A percentile compares a stretch with the other conserved stretches of the same genome.
Conservation (phyloP, 352 stramenopile species). For the Globisporangium cylindrosporum region DNA sequence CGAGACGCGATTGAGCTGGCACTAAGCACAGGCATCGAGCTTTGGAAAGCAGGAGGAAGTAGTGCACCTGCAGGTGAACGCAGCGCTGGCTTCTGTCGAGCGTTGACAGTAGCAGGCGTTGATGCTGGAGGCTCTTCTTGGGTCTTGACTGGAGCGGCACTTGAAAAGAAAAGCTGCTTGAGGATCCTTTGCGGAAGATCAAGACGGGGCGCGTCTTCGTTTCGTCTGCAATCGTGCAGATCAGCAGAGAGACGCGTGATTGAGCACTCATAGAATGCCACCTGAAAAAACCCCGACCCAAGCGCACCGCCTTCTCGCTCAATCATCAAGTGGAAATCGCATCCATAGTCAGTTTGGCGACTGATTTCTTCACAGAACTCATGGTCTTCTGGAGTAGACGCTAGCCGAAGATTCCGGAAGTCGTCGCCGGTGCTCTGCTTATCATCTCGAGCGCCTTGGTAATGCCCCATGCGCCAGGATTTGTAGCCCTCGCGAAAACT, state of each 20-base stretch:
- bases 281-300: slow-evolving; percentile 80
- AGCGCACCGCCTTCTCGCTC: slow-evolving; percentile 43
- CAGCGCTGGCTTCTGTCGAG: slow-evolving; percentile 21
- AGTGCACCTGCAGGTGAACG: slow-evolving; percentile 17
- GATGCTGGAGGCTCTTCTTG: slow-evolving; percentile 20
- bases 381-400: slow-evolving; percentile 67
- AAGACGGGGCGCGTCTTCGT: slow-evolving; percentile 20
- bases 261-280: slow-evolving; percentile 87
- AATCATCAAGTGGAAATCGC: slow-evolving; percentile 80
- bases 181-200: slow-evolving; percentile 47
- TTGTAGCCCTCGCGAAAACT: slow-evolving; percentile 86
- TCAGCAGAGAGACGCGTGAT: slow-evolving; percentile 51
- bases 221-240: slow-evolving; percentile 30
- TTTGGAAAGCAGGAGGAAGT: slow-evolving; percentile 8
- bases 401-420: slow-evolving; percentile 42
- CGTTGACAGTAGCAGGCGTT: slow-evolving; percentile 22
- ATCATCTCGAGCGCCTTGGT: slow-evolving; percentile 65
- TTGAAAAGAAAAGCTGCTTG: slow-evolving; percentile 57
- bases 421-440: slow-evolving; percentile 52
- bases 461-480: slow-evolving; percentile 81
- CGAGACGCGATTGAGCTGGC: slow-evolving; percentile 34
- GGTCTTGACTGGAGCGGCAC: slow-evolving; percentile 8
- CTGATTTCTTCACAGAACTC: slow-evolving; percentile 77
- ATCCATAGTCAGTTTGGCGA: slow-evolving; percentile 47
- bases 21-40: slow-evolving; percentile 11